Percentiles rank a stretch among this genome's conserved stretches.
phyloP scores from a whole-genome alignment of 768 basidiomycete genomes.

The Scleroderma bovista region DNA sequence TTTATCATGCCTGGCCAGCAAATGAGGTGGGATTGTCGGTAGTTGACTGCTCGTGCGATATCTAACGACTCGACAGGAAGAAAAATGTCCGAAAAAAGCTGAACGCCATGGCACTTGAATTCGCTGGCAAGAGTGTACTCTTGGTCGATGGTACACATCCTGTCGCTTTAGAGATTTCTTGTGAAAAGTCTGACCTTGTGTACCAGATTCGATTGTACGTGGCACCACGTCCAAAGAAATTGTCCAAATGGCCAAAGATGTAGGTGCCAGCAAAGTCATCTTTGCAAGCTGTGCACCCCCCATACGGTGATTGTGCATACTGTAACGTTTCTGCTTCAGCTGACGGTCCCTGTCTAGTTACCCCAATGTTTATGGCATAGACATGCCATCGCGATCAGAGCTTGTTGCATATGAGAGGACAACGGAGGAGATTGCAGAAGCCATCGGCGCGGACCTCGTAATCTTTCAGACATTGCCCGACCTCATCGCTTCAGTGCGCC shows the following conservation, averaged over 20 bases:
- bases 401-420: slow-evolving; percentile 83
- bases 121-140: slow-evolving; percentile 85
- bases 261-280: slow-evolving; percentile 93
- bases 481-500: slow-evolving; percentile 78
- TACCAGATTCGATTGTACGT: slow-evolving; percentile 91
- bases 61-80: slow-evolving; percentile 40
- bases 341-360: slow-evolving; percentile 37
- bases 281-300: slow-evolving; percentile 97
- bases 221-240: slow-evolving; percentile 99
- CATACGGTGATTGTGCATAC: slow-evolving; percentile 53
- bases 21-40: slow-evolving; percentile 53
- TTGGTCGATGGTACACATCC: slow-evolving; percentile 80
- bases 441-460: slow-evolving; percentile 92
- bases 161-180: neutral
- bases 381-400: slow-evolving; percentile 96
- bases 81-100: slow-evolving; percentile 95
- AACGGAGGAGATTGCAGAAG: slow-evolving; percentile 62
- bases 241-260: slow-evolving; percentile 98
- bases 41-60: too few relatives aligned
- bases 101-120: slow-evolving; percentile 98
- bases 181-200: neutral
- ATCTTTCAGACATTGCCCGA: slow-evolving; percentile 93
- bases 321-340: slow-evolving; percentile 3
- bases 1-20: slow-evolving; percentile 99
- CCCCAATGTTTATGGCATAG: slow-evolving; percentile 98